Conservation (phyloP, 2,329 filamentous ascomycete species). For the Cytospora mali region DNA sequence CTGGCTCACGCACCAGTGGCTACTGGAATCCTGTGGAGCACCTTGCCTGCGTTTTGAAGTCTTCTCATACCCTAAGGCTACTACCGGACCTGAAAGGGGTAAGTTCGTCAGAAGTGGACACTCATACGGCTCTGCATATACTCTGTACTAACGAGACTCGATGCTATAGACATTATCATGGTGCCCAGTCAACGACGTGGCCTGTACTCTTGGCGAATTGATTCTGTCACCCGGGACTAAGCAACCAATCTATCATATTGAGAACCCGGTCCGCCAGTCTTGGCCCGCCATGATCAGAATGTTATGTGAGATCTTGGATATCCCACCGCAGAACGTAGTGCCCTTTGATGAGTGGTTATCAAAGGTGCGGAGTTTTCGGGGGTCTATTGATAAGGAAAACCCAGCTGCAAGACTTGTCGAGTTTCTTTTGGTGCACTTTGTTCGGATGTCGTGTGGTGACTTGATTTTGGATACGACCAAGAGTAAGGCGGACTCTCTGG, state of each 20-base stretch:
- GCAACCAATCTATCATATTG: slow-evolving; percentile 27
- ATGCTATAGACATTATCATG: slow-evolving; percentile 41
- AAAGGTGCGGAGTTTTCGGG: not conserved
- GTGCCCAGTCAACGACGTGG: slow-evolving; percentile 47
- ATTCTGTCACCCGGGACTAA: slow-evolving; percentile 11
- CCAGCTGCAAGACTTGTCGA: not conserved
- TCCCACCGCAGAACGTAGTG: not conserved
- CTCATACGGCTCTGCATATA: not conserved
- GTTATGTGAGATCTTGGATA: not conserved
- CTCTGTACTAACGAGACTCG: not conserved
- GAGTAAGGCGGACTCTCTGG: not conserved
- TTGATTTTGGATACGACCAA: not conserved
- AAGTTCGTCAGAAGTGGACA: not conserved
- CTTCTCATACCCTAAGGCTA: slow-evolving; percentile 46
- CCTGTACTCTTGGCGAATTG: slow-evolving; percentile 34
- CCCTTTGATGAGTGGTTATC: not conserved
- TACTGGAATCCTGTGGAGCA: slow-evolving; percentile 60
- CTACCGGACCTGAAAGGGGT: slow-evolving; percentile 45
- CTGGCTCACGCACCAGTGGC: slow-evolving; percentile 51
- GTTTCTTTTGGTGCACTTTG: not conserved
- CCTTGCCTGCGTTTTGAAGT: slow-evolving; percentile 52
- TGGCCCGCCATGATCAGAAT: slow-evolving; percentile 5
- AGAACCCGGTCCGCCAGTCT: slow-evolving; percentile 21
- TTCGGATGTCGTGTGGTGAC: slow-evolving; percentile 5
- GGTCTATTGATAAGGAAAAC: not conserved